These are phyloP conservation scores for Solanum piurae DNA, from an alignment of 257 asterid genomes.

Conservation along the genomic window DNA sequence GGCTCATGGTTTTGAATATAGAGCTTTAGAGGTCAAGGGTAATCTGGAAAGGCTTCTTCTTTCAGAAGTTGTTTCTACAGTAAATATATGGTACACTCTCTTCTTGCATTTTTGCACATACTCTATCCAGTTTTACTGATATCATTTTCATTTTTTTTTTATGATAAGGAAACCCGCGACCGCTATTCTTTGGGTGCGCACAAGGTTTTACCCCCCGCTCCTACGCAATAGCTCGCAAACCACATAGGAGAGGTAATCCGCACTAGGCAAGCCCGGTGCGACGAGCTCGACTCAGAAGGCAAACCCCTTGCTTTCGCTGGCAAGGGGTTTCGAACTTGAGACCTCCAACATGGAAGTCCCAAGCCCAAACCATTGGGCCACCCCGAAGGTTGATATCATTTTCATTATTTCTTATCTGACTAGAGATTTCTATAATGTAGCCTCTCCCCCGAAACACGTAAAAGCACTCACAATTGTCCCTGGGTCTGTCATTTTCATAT, in stretches of 20 bases:
- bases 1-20: constrained; percentile 63
- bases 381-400: neutral
- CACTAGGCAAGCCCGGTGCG: too few species aligned
- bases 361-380: too few species aligned
- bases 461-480: constrained; percentile 25
- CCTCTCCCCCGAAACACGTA: constrained; percentile 22
- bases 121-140: neutral
- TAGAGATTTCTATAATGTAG: constrained; percentile 17
- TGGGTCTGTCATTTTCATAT: constrained; percentile 76
- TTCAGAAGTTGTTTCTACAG: constrained; percentile 57
- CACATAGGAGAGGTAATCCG: too few species aligned
- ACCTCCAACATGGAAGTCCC: too few species aligned
- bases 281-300: too few species aligned
- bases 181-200: too few species aligned
- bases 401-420: constrained; percentile 11
- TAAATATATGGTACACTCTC: constrained; percentile 44
- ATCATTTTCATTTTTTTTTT: neutral
- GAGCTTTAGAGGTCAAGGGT: constrained; percentile 72
- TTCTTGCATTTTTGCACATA: neutral
- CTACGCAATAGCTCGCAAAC: too few species aligned
- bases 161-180: too few species aligned
- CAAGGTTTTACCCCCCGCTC: too few species aligned
- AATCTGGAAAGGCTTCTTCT: constrained; percentile 56
- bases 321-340: too few species aligned
- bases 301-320: too few species aligned